Evolutionary conservation across 768 basidiomycete genomes (phyloP).

Genomic region (Lactifluus piperatus): DNA sequence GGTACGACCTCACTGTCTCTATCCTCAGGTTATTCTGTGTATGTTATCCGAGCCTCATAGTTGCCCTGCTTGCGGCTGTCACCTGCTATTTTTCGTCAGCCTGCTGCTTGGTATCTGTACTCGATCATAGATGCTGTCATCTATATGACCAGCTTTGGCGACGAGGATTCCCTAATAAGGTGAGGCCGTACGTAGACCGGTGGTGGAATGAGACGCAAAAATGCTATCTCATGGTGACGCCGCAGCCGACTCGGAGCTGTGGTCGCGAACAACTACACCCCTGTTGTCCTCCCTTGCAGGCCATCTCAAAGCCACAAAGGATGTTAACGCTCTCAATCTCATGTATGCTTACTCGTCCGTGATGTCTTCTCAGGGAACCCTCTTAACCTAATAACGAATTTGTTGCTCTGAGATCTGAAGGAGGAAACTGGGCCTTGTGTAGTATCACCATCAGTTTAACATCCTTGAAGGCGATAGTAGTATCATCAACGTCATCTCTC

Average conservation of each 20-base stretch:
- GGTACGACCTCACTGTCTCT: neutral
- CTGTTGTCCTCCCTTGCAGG: neutral
- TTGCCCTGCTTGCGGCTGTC: neutral
- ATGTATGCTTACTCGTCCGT: no score
- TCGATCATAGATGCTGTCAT: slow-evolving; percentile 31
- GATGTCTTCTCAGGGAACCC: no score
- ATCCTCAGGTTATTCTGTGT: slow-evolving; percentile 38
- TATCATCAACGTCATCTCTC: no score
- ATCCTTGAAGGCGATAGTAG: no score
- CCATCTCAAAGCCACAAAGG: no score
- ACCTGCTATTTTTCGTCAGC: slow-evolving; percentile 32
- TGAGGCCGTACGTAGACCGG: no score
- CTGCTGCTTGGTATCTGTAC: slow-evolving; percentile 37
- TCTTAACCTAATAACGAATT: neutral
- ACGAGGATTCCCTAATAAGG: neutral
- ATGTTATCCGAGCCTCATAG: slow-evolving; percentile 25
- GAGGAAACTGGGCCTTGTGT: no score
- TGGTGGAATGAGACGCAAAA: neutral
- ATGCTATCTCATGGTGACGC: neutral
- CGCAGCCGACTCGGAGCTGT: no score
- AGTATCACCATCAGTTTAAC: no score
- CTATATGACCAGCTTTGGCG: neutral
- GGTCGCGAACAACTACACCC: no score
- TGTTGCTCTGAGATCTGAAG: no score
- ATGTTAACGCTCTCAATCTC: no score